Conservation (phyloP, 768 basidiomycete species). For the Psilocybe cyanescens region DNA sequence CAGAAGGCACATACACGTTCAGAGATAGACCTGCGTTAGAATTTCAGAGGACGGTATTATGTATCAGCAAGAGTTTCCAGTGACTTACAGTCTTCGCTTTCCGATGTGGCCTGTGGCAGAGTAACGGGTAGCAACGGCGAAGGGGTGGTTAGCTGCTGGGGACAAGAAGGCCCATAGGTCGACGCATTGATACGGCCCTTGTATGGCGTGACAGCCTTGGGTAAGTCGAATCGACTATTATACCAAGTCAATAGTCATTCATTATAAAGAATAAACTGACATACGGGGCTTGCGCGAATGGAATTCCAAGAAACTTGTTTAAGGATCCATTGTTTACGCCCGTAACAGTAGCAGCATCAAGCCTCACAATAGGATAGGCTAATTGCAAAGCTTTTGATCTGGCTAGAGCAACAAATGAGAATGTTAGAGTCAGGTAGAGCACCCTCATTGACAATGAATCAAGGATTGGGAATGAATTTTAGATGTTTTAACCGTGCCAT, state of each 20-base stretch:
- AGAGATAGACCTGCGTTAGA: conserved; percentile 38
- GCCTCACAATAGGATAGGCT: conserved; percentile 31
- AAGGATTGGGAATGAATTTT: too few relatives aligned
- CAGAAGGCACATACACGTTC: conserved; percentile 44
- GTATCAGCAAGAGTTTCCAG: too few relatives aligned
- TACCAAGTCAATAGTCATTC: too few relatives aligned
- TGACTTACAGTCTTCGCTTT: conserved; percentile 17
- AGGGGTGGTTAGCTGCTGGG: conserved; percentile 38
- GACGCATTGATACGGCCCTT: conserved; percentile 36
- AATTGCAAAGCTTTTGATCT: too few relatives aligned
- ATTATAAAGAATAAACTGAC: conserved; percentile 12
- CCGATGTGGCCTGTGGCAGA: not conserved
- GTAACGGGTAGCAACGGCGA: not conserved
- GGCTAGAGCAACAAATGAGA: not conserved
- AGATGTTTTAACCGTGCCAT: too few relatives aligned
- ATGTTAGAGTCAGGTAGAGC: not conserved
- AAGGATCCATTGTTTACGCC: conserved; percentile 36
- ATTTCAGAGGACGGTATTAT: too few relatives aligned
- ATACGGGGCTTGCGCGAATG: conserved; percentile 51
- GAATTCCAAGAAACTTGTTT: conserved; percentile 47
- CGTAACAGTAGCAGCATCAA: conserved; percentile 44
- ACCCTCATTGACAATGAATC: not conserved
- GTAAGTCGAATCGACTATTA: conserved; percentile 43
- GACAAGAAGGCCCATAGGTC: conserved; percentile 46
- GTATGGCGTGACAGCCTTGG: conserved; percentile 38